Evolutionary conservation across 176 grass and related monocot species (phyloP).

Genomic region (Microstegium vimineum): DNA sequence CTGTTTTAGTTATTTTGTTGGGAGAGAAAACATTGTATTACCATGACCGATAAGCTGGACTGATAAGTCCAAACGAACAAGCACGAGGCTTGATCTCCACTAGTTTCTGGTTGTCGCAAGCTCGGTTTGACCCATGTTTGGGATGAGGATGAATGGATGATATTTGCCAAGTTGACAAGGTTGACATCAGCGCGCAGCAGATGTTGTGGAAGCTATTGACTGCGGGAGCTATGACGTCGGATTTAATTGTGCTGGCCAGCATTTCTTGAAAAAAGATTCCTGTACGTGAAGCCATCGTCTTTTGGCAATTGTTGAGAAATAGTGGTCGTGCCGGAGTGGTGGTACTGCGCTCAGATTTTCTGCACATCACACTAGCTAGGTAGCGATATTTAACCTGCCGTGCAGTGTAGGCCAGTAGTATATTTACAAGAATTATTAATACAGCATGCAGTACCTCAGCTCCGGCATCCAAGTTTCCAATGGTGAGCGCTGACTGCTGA

Average conservation of each 20-base stretch:
- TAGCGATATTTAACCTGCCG: not conserved
- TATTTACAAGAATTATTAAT: not conserved
- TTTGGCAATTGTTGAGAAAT: not conserved
- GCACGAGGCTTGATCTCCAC: no score
- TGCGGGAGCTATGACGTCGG: not conserved
- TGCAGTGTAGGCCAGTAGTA: not conserved
- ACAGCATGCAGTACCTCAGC: not conserved
- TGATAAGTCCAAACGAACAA: no score
- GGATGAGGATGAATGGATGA: not conserved
- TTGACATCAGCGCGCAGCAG: not conserved
- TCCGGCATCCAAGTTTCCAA: not conserved
- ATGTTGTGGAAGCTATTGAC: not conserved
- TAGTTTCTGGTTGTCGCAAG: no score
- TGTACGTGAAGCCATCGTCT: not conserved
- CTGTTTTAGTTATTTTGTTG: no score
- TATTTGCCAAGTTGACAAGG: not conserved
- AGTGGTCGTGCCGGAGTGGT: not conserved
- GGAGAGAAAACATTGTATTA: no score
- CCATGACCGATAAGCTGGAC: no score
- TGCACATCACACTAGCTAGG: not conserved
- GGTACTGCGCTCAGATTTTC: not conserved
- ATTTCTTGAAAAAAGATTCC: not conserved
- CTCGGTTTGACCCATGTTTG: not conserved
- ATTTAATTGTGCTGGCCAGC: not conserved
- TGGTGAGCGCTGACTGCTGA: not conserved